Evolutionary conservation across 75 land plant species (phyloP).

Genomic region (Pinus tabuliformis): DNA sequence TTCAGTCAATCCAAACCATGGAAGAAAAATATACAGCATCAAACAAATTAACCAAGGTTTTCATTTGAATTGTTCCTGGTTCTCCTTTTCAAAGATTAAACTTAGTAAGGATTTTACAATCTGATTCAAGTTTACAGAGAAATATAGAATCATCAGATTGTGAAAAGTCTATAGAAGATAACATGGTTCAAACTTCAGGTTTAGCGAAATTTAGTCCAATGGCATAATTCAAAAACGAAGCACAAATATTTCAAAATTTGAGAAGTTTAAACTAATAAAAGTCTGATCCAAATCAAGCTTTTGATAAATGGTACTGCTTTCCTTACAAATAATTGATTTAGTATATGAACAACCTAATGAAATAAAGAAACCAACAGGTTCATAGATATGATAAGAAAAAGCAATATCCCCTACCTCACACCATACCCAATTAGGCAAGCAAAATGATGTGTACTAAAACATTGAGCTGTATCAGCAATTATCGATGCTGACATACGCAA

Average conservation of each 20-base stretch:
- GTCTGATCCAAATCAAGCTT: neutral
- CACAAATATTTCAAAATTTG: neutral
- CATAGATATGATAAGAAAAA: neutral
- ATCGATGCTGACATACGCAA: constrained; percentile 92
- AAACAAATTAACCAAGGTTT: neutral
- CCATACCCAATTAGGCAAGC: constrained; percentile 99
- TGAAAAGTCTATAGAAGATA: neutral
- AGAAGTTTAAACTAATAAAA: neutral
- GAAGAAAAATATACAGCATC: neutral
- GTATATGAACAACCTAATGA: neutral
- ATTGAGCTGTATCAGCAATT: constrained; percentile 96
- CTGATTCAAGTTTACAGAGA: neutral
- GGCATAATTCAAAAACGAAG: neutral
- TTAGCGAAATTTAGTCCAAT: neutral
- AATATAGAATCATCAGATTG: neutral
- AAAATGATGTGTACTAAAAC: constrained; percentile 99
- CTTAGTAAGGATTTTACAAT: neutral
- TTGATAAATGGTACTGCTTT: neutral
- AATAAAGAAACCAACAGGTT: neutral
- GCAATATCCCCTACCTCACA: constrained; percentile 62
- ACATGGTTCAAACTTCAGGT: neutral
- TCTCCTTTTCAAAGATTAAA: neutral
- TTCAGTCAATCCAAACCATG: neutral
- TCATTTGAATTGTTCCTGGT: neutral
- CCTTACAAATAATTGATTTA: neutral